Conservation (phyloP, 768 basidiomycete species). For the Amanita fuliginea region DNA sequence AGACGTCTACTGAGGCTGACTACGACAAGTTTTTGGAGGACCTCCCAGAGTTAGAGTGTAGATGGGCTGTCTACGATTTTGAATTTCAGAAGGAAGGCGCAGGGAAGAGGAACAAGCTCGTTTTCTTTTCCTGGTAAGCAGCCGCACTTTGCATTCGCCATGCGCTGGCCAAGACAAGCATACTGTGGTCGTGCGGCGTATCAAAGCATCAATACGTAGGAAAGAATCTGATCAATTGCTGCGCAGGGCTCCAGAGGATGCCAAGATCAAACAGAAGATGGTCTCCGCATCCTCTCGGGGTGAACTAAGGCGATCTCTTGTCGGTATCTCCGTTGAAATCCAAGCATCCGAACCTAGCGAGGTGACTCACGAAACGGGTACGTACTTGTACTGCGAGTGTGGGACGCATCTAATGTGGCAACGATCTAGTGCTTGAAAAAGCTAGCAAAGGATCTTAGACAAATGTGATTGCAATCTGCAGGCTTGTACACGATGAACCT, state of each 20-base stretch:
- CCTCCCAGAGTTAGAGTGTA: slow-evolving; percentile 64
- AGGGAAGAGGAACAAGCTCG: slow-evolving; percentile 79
- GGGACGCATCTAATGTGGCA: not conserved
- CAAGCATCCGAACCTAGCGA: slow-evolving; percentile 78
- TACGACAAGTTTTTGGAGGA: slow-evolving; percentile 70
- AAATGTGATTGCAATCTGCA: not conserved
- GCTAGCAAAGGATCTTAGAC: not conserved
- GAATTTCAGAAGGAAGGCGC: slow-evolving; percentile 65
- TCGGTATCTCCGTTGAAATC: slow-evolving; percentile 71
- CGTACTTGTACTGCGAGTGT: slow-evolving; percentile 15
- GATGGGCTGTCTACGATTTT: slow-evolving; percentile 93
- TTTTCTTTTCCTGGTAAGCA: slow-evolving; percentile 78
- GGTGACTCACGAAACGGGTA: slow-evolving; percentile 61
- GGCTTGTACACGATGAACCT: not conserved
- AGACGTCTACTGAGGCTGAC: slow-evolving; percentile 34
- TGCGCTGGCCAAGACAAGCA: not conserved
- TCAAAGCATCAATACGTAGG: not conserved
- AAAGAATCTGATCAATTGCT: slow-evolving; percentile 14
- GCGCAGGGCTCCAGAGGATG: slow-evolving; percentile 75
- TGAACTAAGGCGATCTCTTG: slow-evolving; percentile 58
- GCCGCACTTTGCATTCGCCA: not conserved
- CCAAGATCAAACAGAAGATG: slow-evolving; percentile 91
- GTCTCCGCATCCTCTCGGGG: slow-evolving; percentile 82
- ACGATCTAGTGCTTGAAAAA: slow-evolving; percentile 2
- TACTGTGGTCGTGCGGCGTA: not conserved